A percentile compares a stretch with the other conserved stretches of the same genome.
phyloP scores from a whole-genome alignment of 495 filamentous ascomycete genomes.

The Lasiosphaeris hirsuta region DNA sequence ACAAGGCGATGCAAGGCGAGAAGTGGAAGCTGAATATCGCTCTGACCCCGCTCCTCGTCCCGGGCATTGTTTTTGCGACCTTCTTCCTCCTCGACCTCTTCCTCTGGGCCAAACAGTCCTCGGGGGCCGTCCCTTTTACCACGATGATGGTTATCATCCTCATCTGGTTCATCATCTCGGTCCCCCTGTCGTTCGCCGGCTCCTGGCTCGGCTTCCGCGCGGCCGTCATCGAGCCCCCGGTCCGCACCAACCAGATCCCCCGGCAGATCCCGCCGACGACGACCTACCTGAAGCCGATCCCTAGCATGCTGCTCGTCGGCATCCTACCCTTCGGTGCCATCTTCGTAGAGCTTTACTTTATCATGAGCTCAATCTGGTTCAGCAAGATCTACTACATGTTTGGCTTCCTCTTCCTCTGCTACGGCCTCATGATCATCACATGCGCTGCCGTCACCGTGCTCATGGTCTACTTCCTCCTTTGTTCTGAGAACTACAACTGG shows the following conservation, averaged over 20 bases:
- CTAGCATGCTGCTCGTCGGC: conserved; percentile 84
- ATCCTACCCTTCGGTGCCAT: conserved; percentile 93
- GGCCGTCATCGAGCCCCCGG: conserved; percentile 66
- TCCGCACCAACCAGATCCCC: conserved; percentile 95
- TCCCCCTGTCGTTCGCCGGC: conserved; percentile 84
- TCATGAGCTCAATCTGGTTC: conserved; percentile 97
- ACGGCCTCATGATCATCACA: conserved; percentile 95
- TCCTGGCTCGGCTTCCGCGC: conserved; percentile 86
- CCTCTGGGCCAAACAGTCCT: conserved; percentile 85
- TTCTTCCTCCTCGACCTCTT: conserved; percentile 97
- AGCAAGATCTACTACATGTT: conserved; percentile 99
- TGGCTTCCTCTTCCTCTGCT: conserved; percentile 96
- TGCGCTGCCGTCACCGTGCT: conserved; percentile 87
- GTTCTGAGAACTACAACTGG: conserved; percentile 97
- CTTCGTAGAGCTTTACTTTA: conserved; percentile 96
- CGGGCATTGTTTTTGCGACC: conserved; percentile 76
- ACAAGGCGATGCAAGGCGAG: conserved; percentile 90
- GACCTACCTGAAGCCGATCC: conserved; percentile 77
- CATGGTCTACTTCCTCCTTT: conserved; percentile 91
- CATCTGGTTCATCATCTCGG: conserved; percentile 96
- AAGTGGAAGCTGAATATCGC: conserved; percentile 91
- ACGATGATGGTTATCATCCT: conserved; percentile 91
- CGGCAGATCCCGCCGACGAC: conserved; percentile 85
- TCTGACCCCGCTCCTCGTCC: conserved; percentile 80
- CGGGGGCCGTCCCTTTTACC: conserved; percentile 90